phyloP scores from a whole-genome alignment of 2,329 filamentous ascomycete genomes.

The Dothideomycetidae sp. region DNA sequence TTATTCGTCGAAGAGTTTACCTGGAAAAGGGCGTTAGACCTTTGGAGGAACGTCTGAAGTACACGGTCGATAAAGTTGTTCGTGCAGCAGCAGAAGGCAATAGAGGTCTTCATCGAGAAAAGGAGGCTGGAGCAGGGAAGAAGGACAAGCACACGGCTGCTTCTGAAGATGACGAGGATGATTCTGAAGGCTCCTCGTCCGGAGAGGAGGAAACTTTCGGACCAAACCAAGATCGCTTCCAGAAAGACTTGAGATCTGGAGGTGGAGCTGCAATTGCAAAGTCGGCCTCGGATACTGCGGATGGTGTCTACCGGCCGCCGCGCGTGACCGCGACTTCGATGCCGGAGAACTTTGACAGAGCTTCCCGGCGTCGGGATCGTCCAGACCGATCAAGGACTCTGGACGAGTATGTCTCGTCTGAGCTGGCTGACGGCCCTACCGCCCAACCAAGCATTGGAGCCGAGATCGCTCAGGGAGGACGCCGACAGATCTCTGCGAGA shows the following conservation, averaged over 20 bases:
- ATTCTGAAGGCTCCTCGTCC: conserved; percentile 24
- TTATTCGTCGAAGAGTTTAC: conserved; percentile 85
- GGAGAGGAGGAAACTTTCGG: conserved; percentile 40
- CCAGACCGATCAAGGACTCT: conserved; percentile 67
- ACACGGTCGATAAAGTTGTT: conserved; percentile 90
- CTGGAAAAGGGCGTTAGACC: conserved; percentile 85
- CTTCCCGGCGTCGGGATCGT: conserved; percentile 48
- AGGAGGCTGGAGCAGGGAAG: conserved; percentile 16
- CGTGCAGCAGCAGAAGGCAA: conserved; percentile 68
- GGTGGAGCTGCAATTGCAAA: conserved; percentile 17
- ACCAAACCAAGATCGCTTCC: conserved; percentile 41
- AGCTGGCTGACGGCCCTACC: conserved; percentile 67
- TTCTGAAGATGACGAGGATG: conserved; percentile 24
- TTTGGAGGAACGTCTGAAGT: conserved; percentile 77
- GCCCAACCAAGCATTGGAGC: conserved; percentile 86
- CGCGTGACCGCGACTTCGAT: conserved; percentile 77
- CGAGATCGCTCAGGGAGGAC: conserved; percentile 62
- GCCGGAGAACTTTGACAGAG: conserved; percentile 37
- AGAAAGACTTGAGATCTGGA: conserved; percentile 16
- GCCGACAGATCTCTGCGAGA: conserved; percentile 60
- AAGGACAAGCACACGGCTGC: conserved; percentile 18
- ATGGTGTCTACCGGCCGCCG: conserved; percentile 77
- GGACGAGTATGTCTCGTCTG: conserved; percentile 79
- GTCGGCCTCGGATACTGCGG: conserved; percentile 25
- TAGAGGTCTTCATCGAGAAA: conserved; percentile 26